phyloP scores from a whole-genome alignment of 2,329 filamentous ascomycete species.

The Aspergillus aculeatus region DNA sequence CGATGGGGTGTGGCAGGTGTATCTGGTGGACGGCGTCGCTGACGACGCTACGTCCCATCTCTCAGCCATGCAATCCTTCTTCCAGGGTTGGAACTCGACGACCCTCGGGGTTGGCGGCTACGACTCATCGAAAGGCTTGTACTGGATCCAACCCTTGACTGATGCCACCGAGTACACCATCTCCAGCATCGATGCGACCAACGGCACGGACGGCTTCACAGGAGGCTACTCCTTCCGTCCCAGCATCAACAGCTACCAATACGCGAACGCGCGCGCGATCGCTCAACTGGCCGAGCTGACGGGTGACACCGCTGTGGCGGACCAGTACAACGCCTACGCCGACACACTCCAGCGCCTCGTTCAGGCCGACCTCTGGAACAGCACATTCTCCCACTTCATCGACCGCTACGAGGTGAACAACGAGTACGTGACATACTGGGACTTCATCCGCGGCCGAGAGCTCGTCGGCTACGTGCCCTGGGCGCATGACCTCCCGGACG shows the following conservation, averaged over 20 bases:
- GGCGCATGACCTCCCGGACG: constrained; percentile 45
- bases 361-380: constrained; percentile 46
- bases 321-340: constrained; percentile 31
- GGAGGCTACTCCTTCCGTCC: constrained; percentile 45
- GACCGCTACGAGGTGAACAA: constrained; percentile 44
- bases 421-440: constrained; percentile 34
- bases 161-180: constrained; percentile 50
- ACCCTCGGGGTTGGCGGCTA: constrained; percentile 41
- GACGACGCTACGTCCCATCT: constrained; percentile 33
- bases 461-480: constrained; percentile 47
- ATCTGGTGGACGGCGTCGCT: constrained; percentile 44
- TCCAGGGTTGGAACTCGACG: constrained; percentile 30
- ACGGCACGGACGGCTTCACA: constrained; percentile 38
- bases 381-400: constrained; percentile 46
- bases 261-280: constrained; percentile 45
- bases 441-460: constrained; percentile 44
- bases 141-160: constrained; percentile 44
- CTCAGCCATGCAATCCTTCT: constrained; percentile 22
- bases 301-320: constrained; percentile 20
- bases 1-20: constrained; percentile 39
- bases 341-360: constrained; percentile 37
- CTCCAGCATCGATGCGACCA: constrained; percentile 43
- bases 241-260: constrained; percentile 48
- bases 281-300: constrained; percentile 38
- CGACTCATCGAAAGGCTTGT: constrained; percentile 42